Evolutionary conservation across 768 basidiomycete genomes (phyloP).

Genomic region (Coprinopsis strossmayeri): DNA sequence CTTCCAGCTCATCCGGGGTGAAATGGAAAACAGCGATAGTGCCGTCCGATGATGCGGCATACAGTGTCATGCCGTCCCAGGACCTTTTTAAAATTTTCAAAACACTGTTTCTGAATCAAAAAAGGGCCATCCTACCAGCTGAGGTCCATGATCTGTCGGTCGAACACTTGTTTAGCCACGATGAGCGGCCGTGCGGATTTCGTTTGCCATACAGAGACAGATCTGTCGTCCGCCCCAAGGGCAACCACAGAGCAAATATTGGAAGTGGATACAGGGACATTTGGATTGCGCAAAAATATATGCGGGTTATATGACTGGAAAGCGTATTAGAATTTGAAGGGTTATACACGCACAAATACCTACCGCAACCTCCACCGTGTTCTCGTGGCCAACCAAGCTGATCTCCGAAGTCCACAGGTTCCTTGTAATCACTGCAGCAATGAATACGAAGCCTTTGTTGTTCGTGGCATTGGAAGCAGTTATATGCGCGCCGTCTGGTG

Average conservation of each 20-base stretch:
- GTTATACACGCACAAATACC: conserved; percentile 29
- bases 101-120: background rate
- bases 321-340: background rate
- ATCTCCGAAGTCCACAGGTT: conserved; percentile 89
- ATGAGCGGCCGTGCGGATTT: conserved; percentile 86
- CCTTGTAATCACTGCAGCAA: conserved; percentile 90
- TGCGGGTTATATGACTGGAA: conserved; percentile 85
- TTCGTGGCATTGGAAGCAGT: conserved; percentile 98
- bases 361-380: conserved; percentile 93
- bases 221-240: conserved; percentile 88
- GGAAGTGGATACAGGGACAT: conserved; percentile 58
- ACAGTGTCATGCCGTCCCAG: conserved; percentile 84
- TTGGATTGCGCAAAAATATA: conserved; percentile 78
- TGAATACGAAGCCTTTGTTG: conserved; percentile 93
- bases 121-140: conserved; percentile 62
- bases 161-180: conserved; percentile 91
- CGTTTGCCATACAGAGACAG: conserved; percentile 95
- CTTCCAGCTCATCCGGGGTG: conserved; percentile 71
- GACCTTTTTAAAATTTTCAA: conserved; percentile 49
- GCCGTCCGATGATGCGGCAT: conserved; percentile 94
- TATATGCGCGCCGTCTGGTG: conserved; percentile 97
- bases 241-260: conserved; percentile 93
- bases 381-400: conserved; percentile 93
- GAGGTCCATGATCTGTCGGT: conserved; percentile 90
- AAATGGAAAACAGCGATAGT: conserved; percentile 88